Percentiles rank a stretch among this genome's conserved stretches.
These are phyloP conservation scores for Saccharomycodes ludwigii DNA, from an alignment of 805 yeast species.

Conservation along the genomic window DNA sequence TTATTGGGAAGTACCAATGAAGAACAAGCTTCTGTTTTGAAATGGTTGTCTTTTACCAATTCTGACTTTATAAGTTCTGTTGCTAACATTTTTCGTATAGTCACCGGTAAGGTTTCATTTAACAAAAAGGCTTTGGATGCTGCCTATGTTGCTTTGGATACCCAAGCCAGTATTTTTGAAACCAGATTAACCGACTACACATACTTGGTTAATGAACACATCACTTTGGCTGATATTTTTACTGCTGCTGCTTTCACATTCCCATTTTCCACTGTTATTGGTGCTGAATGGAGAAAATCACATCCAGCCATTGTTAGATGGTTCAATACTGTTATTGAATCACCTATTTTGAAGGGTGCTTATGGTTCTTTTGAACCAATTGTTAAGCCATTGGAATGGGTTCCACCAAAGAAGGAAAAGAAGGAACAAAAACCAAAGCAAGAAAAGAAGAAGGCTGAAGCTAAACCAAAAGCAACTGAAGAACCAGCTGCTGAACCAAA, in stretches of 20 bases:
- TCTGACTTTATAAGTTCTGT: slow-evolving; percentile 43
- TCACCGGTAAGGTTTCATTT: slow-evolving; percentile 53
- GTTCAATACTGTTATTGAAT: slow-evolving; percentile 45
- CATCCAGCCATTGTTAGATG: slow-evolving; percentile 62
- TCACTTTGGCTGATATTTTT: slow-evolving; percentile 28
- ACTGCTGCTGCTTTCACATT: slow-evolving; percentile 11
- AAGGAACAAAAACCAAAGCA: slow-evolving; percentile 28
- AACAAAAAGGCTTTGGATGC: slow-evolving; percentile 58
- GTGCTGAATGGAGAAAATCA: slow-evolving; percentile 46
- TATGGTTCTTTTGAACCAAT: slow-evolving; percentile 42
- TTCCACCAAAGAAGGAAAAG: slow-evolving; percentile 66
- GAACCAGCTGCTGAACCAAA: slow-evolving; percentile 33
- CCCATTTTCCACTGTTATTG: slow-evolving; percentile 40
- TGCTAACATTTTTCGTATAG: slow-evolving; percentile 14
- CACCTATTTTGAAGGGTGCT: slow-evolving; percentile 35
- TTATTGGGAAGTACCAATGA: slow-evolving; percentile 53
- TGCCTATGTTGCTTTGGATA: slow-evolving; percentile 27
- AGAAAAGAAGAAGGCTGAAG: slow-evolving; percentile 29
- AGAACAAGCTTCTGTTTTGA: slow-evolving; percentile 51
- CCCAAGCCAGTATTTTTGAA: slow-evolving; percentile 41
- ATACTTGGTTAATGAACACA: slow-evolving; percentile 61
- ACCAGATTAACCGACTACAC: slow-evolving; percentile 49
- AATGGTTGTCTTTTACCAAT: slow-evolving; percentile 69
- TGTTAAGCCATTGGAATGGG: slow-evolving; percentile 43
- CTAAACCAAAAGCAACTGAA: slow-evolving; percentile 11